phyloP scores from a whole-genome alignment of 225 moss, liverwort and hornwort genomes.

The Pseudisothecium myosuroides region DNA sequence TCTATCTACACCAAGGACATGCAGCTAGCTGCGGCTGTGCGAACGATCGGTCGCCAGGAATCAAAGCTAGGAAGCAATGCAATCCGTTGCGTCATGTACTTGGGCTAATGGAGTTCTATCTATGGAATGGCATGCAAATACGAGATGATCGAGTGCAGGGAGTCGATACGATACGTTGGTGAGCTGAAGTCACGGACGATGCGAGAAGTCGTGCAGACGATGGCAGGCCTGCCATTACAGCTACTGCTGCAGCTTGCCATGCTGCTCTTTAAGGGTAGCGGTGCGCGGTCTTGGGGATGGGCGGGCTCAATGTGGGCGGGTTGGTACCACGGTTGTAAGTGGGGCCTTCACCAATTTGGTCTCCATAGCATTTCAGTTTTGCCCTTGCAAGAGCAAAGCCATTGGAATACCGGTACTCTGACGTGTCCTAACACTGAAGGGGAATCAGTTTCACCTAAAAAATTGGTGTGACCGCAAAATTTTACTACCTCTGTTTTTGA shows the following conservation, averaged over 20 bases:
- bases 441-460: neutral
- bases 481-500: no score
- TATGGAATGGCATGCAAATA: neutral
- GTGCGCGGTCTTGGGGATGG: neutral
- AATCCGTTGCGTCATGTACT: neutral
- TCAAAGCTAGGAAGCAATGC: neutral
- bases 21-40: neutral
- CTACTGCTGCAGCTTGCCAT: slow-evolving; percentile 7
- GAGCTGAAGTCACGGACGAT: neutral
- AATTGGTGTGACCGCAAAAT: neutral
- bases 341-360: neutral
- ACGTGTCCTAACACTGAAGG: neutral
- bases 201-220: neutral
- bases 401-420: neutral
- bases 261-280: slow-evolving; percentile 1
- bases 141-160: neutral
- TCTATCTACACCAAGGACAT: neutral
- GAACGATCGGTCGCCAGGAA: neutral
- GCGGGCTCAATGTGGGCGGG: neutral
- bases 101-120: neutral
- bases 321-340: neutral
- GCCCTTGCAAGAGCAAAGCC: neutral
- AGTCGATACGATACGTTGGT: neutral
- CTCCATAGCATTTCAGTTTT: no score
- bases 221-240: slow-evolving; percentile 3